Conservation (phyloP, 75 land plant species). For the Adiantum capillusveneris region DNA sequence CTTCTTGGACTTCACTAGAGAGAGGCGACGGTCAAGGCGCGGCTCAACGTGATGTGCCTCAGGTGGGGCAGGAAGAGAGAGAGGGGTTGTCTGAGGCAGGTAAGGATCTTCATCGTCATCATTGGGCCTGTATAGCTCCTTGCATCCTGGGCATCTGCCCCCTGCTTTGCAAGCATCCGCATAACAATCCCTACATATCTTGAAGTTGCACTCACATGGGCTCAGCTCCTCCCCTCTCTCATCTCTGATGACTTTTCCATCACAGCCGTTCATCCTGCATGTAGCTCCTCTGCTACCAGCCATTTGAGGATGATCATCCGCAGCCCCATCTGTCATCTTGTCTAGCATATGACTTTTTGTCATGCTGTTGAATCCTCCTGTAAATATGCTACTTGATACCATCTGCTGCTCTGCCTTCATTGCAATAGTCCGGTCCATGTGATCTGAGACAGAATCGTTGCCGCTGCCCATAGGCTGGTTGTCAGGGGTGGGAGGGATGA, state of each 20-base stretch:
- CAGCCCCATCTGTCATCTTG: conserved; percentile 47
- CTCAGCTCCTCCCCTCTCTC: conserved; percentile 60
- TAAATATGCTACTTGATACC: conserved; percentile 76
- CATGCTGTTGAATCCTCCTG: conserved; percentile 79
- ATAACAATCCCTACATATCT: conserved; percentile 86
- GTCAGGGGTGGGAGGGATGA: conserved; percentile 58
- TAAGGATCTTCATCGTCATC: conserved; percentile 33
- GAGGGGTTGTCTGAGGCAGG: conserved; percentile 26
- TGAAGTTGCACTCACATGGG: conserved; percentile 77
- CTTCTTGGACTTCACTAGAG: conserved; percentile 38
- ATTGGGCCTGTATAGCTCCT: conserved; percentile 43
- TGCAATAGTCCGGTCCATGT: conserved; percentile 17
- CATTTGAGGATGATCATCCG: conserved; percentile 51
- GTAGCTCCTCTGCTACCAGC: conserved; percentile 44
- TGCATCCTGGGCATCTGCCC: conserved; percentile 74
- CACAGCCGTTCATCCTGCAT: conserved; percentile 70
- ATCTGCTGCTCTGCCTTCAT: conserved; percentile 19
- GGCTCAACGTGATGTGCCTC: conserved; percentile 1
- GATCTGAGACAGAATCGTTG: too few species aligned
- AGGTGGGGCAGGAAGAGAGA: conserved; percentile 4
- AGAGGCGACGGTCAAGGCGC: conserved; percentile 48
- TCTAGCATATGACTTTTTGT: conserved; percentile 84
- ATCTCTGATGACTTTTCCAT: conserved; percentile 71
- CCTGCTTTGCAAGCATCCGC: conserved; percentile 54
- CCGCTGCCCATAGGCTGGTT: conserved; percentile 26